Evolutionary conservation across 495 filamentous ascomycete genomes (phyloP), one percentile per base, ranked within the genome.

Genomic region (Lasiosphaeria hispida): DNA sequence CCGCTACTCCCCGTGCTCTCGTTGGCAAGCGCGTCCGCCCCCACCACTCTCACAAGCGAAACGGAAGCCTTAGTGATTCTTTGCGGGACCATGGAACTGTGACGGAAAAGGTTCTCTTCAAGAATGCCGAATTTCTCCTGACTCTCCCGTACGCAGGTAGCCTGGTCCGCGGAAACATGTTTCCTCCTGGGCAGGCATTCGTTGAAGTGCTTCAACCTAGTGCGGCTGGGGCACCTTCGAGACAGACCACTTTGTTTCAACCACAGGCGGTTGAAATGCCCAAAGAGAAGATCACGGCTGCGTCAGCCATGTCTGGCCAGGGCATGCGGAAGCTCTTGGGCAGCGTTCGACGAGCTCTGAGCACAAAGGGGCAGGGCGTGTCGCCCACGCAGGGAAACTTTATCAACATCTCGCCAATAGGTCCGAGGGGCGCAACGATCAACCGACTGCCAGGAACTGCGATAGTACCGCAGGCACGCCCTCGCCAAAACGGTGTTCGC

Each of bases 311-410:
- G 79, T 80, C 80, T 6, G 74, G 79, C 1, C 78, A 76, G 45
- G 89, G 90, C 1, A 87, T 97, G 77, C 90, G 86, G 70, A 94
- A 85, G 61, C 77, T 97, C 3, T 79, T 98, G 44, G 92, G 92
- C 0, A 91, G 87, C 59, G 90, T 97, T 36, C 87, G 90, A 42
- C 88, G 93, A 37, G 93, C 86, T n/a, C 70, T 97, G 48, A 90
- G 92, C 63, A 90, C 82, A 40, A 87, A 84, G 36, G 77, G 71
- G 6, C 72, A 68, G 71, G 81, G 61, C 63, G 71, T 62, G 65
- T 75, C 77, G 8, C 73, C 74, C 3, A 75, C 73, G 1, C 78
- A 80, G 36, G 75, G 68, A n/a, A 70, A 67, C 41, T 75, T 75
- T 45, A 74, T 77, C 61, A 74, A 78, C 54, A 77, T 82, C 30